Conservation (phyloP, 192 early-diverging fungal species). For the Linderina pennispora region DNA sequence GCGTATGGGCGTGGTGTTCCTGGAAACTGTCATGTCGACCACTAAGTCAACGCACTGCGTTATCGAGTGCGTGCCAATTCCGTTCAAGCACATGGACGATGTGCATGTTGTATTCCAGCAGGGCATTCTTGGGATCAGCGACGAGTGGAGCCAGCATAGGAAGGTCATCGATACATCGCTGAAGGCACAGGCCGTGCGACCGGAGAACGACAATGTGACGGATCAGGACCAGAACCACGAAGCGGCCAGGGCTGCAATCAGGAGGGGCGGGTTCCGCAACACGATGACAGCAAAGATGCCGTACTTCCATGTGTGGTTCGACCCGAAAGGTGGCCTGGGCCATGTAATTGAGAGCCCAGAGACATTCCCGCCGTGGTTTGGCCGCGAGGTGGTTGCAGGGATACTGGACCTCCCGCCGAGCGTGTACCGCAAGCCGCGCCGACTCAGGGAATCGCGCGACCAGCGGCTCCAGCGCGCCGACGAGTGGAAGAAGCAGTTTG, state of each 20-base stretch:
- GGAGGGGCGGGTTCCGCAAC: conserved; percentile 62
- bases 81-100: conserved; percentile 64
- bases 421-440: conserved; percentile 63
- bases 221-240: conserved; percentile 30
- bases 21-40: conserved; percentile 82
- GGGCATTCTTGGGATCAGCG: conserved; percentile 64
- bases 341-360: conserved; percentile 92
- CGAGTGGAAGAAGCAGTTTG: conserved; percentile 50
- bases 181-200: conserved; percentile 40
- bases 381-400: conserved; percentile 77
- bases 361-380: conserved; percentile 83
- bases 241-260: conserved; percentile 8
- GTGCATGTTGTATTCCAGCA: conserved; percentile 87
- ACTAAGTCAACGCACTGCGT: conserved; percentile 68
- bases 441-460: conserved; percentile 45
- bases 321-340: conserved; percentile 79
- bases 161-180: conserved; percentile 65
- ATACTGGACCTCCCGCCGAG: conserved; percentile 75
- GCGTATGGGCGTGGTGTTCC: conserved; percentile 71
- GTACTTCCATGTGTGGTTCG: conserved; percentile 98
- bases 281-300: conserved; percentile 75
- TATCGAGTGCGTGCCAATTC: conserved; percentile 92
- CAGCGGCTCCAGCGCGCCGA: conserved; percentile 44
- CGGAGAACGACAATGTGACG: conserved; percentile 12
- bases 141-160: conserved; percentile 89